phyloP scores from a whole-genome alignment of 768 basidiomycete species.

The Trametes coccinea region DNA sequence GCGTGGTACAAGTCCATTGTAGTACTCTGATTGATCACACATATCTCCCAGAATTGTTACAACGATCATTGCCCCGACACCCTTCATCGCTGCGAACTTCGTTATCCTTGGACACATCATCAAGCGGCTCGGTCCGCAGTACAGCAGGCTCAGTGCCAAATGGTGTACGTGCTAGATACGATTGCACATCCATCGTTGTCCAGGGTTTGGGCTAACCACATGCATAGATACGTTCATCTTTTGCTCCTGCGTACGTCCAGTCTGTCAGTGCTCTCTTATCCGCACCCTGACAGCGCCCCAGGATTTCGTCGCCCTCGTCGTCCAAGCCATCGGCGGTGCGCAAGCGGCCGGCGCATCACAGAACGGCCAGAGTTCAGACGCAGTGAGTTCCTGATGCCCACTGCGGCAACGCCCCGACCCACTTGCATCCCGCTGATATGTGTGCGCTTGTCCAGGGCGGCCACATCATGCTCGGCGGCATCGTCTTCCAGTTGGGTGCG shows the following conservation, averaged over 20 bases:
- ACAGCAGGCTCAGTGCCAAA: constrained; percentile 47
- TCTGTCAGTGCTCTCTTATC: neutral
- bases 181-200: no score
- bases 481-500: constrained; percentile 56
- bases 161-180: constrained; percentile 37
- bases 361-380: constrained; percentile 23
- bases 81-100: constrained; percentile 60
- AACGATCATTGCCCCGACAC: constrained; percentile 58
- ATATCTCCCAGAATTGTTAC: constrained; percentile 40
- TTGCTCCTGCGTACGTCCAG: constrained; percentile 34
- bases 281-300: constrained; percentile 4
- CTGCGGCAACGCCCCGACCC: neutral
- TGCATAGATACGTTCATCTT: constrained; percentile 46
- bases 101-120: constrained; percentile 55
- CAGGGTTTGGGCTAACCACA: neutral
- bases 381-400: constrained; percentile 25
- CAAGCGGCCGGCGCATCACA: constrained; percentile 34
- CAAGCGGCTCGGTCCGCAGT: constrained; percentile 41
- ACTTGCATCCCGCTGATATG: no score
- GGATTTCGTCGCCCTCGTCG: constrained; percentile 60
- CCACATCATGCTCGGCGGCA: constrained; percentile 62
- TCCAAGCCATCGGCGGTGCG: constrained; percentile 67
- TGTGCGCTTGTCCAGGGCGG: constrained; percentile 37
- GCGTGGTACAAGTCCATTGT: neutral
- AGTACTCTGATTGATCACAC: neutral